phyloP scores from a whole-genome alignment of 148 eudicot genomes.

The Drosera capensis region DNA sequence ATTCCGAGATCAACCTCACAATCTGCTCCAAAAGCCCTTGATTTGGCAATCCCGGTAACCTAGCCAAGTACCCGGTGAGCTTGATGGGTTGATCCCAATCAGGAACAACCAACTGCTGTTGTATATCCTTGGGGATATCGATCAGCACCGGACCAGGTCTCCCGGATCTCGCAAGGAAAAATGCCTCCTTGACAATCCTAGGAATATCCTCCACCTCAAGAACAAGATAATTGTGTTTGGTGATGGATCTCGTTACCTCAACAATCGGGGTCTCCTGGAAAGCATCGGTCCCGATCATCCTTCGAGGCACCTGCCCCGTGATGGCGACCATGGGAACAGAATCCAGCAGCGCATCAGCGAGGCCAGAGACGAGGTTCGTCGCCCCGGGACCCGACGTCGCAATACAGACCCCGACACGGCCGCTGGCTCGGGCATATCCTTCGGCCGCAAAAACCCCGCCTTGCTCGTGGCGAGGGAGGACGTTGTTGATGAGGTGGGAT shows the following conservation, averaged over 20 bases:
- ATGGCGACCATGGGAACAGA: constrained; percentile 71
- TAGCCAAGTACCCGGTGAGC: constrained; percentile 48
- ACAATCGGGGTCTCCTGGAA: constrained; percentile 93
- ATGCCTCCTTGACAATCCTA: constrained; percentile 68
- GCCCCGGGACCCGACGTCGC: constrained; percentile 98
- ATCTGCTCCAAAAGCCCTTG: constrained; percentile 41
- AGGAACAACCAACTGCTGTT: constrained; percentile 67
- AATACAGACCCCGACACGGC: constrained; percentile 76
- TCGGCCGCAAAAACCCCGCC: constrained; percentile 93
- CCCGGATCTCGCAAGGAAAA: constrained; percentile 53
- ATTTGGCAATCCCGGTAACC: constrained; percentile 41
- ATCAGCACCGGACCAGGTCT: constrained; percentile 81
- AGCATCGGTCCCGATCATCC: constrained; percentile 88
- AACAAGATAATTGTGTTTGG: constrained; percentile 80
- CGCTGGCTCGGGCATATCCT: constrained; percentile 82
- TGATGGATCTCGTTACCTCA: constrained; percentile 78
- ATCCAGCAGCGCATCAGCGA: constrained; percentile 80
- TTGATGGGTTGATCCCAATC: constrained; percentile 50
- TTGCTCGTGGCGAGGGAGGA: constrained; percentile 83
- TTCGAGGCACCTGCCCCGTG: constrained; percentile 76
- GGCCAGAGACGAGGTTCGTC: constrained; percentile 66
- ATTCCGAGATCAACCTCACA: constrained; percentile 45
- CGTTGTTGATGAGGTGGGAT: constrained; percentile 37
- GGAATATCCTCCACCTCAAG: constrained; percentile 78
- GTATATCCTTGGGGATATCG: constrained; percentile 85